phyloP scores from a whole-genome alignment of 257 asterid genomes.

The Solanum sitiens region DNA sequence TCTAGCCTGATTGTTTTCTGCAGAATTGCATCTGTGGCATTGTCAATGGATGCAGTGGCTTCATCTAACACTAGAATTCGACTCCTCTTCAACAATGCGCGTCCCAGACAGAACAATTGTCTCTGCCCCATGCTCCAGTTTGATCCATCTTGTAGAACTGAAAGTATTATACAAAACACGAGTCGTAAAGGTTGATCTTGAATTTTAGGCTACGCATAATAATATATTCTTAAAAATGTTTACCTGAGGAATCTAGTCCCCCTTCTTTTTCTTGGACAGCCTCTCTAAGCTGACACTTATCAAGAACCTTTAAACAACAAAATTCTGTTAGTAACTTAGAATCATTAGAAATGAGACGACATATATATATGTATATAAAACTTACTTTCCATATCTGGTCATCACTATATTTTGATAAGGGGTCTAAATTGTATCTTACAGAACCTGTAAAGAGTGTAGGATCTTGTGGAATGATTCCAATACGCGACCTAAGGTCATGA shows the following conservation, averaged over 20 bases:
- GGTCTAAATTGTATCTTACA: background rate
- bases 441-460: background rate
- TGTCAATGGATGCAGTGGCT: conserved; percentile 12
- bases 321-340: background rate
- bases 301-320: background rate
- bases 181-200: no score
- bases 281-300: conserved; percentile 6
- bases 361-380: background rate
- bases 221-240: no score
- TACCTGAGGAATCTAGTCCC: conserved; percentile 3
- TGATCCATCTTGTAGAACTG: background rate
- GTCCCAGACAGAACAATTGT: background rate
- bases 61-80: conserved; percentile 2
- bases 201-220: no score
- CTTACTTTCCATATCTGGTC: conserved; percentile 7
- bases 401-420: background rate
- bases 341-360: background rate
- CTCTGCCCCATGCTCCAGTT: conserved; percentile 2
- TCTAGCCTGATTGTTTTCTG: background rate
- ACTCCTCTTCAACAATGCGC: background rate
- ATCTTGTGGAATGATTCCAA: conserved; percentile 2
- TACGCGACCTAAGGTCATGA: background rate
- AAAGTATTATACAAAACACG: background rate
- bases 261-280: background rate
- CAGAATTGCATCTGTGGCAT: background rate